Conservation (phyloP, 2,329 filamentous ascomycete genomes). For the Pyricularia sp. region DNA sequence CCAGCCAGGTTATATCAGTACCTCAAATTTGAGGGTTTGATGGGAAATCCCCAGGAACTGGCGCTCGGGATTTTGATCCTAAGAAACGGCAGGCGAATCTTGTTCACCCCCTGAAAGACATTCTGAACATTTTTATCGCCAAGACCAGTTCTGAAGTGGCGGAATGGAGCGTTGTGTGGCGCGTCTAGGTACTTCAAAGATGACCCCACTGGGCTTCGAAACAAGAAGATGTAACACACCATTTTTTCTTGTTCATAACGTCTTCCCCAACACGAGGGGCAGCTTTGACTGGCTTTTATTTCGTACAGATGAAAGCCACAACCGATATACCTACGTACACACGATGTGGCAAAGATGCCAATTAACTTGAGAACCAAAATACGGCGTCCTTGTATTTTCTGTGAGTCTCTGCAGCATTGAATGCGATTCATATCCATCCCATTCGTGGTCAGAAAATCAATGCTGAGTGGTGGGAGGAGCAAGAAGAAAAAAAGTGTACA, state of each 20-base stretch:
- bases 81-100: background rate
- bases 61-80: background rate
- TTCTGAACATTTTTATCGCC: no score
- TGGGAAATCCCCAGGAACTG: background rate
- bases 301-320: no score
- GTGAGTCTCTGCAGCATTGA: background rate
- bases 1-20: background rate
- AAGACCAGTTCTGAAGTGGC: no score
- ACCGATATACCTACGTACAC: no score
- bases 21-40: background rate
- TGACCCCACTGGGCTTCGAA: background rate
- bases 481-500: background rate
- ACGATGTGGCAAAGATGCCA: no score
- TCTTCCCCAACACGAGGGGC: background rate
- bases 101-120: no score
- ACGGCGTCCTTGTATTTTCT: no score
- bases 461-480: background rate
- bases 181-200: background rate
- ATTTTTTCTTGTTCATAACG: background rate
- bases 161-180: background rate
- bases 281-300: background rate
- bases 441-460: background rate
- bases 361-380: no score
- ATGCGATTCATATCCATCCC: background rate
- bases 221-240: background rate